Evolutionary conservation across 352 stramenopile species (phyloP).

Genomic region (Hyaloperonospora brassicae): DNA sequence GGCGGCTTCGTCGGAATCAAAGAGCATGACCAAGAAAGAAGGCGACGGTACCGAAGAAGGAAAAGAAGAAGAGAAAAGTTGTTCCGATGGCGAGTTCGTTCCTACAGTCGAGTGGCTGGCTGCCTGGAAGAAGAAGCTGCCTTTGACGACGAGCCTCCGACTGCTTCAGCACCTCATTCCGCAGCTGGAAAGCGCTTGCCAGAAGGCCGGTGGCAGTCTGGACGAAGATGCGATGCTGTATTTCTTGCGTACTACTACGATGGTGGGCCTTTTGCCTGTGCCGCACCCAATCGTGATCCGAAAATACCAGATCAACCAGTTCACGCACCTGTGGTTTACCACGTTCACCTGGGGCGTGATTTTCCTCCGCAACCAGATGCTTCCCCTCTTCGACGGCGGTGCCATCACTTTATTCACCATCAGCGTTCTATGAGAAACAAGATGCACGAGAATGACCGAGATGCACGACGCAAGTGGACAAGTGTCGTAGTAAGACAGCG

Average conservation of each 20-base stretch:
- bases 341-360: constrained; percentile 98
- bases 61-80: constrained; percentile 5
- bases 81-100: constrained; percentile 51
- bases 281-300: constrained; percentile 98
- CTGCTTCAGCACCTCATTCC: constrained; percentile 93
- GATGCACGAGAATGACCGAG: neutral
- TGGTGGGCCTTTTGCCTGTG: constrained; percentile 96
- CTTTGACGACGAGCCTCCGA: constrained; percentile 91
- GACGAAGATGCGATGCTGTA: constrained; percentile 95
- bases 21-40: constrained; percentile 13
- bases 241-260: constrained; percentile 94
- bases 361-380: constrained; percentile 94
- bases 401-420: constrained; percentile 95
- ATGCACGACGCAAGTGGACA: constrained; percentile 14
- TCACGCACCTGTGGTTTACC: constrained; percentile 98
- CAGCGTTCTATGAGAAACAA: constrained; percentile 59
- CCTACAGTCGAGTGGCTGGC: constrained; percentile 92
- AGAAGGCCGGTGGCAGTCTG: constrained; percentile 78
- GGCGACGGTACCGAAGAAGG: constrained; percentile 8
- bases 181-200: constrained; percentile 66
- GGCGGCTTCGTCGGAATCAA: constrained; percentile 16
- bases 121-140: constrained; percentile 91
- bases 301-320: constrained; percentile 99
- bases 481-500: constrained; percentile 24
- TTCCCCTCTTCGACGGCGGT: constrained; percentile 95